Conservation (phyloP, 2,329 filamentous ascomycete genomes). For the Claviceps quebecensis region DNA sequence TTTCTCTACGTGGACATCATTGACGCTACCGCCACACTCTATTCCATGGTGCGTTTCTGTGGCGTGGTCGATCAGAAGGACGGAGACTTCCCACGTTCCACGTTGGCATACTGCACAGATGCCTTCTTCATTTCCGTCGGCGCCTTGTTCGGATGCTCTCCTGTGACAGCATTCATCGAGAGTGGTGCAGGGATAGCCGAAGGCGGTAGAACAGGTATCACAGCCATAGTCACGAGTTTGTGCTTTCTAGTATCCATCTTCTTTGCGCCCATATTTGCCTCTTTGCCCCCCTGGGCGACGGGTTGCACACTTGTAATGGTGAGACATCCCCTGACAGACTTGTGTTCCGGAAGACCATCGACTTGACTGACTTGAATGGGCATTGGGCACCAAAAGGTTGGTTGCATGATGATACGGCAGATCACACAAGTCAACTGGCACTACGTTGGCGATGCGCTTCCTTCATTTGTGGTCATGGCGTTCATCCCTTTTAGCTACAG, state of each 20-base stretch:
- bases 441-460: slow-evolving; percentile 61
- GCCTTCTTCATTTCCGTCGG: slow-evolving; percentile 59
- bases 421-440: slow-evolving; percentile 64
- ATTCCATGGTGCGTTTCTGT: slow-evolving; percentile 69
- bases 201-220: slow-evolving; percentile 59
- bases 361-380: neutral
- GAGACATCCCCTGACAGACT: neutral
- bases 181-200: slow-evolving; percentile 64
- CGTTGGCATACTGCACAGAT: slow-evolving; percentile 63
- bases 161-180: slow-evolving; percentile 63
- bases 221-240: slow-evolving; percentile 52
- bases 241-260: slow-evolving; percentile 62
- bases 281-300: slow-evolving; percentile 65
- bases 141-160: slow-evolving; percentile 53
- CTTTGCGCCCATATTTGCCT: slow-evolving; percentile 64
- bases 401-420: slow-evolving; percentile 65
- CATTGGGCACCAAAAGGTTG: slow-evolving; percentile 32
- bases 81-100: slow-evolving; percentile 76
- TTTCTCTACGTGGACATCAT: slow-evolving; percentile 72
- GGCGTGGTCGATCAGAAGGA: slow-evolving; percentile 49
- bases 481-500: slow-evolving; percentile 71
- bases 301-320: slow-evolving; percentile 58
- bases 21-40: slow-evolving; percentile 63
- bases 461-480: slow-evolving; percentile 60
- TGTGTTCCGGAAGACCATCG: neutral